Evolutionary conservation across 176 grass and related monocot genomes (phyloP), one percentile per base, ranked within the genome.

Genomic region (Pontederia crassipes): DNA sequence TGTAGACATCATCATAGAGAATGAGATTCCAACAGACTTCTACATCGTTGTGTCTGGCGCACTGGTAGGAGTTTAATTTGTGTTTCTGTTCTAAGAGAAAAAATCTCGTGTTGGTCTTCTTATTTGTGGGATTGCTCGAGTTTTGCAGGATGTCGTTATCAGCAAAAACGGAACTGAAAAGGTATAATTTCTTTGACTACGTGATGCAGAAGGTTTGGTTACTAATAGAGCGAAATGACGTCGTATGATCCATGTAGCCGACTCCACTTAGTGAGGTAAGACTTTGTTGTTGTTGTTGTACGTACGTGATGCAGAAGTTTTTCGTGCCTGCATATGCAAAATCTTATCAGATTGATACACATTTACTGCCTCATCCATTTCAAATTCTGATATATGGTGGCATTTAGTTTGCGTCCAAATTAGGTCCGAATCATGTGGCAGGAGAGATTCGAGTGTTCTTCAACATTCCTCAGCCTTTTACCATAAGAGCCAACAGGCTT

Each of bases 401-500:
- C 1, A 16, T 35, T 64, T 46, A 77, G 80, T 57, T 58, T 64
- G 28, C 79, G 16, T 61, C 14, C 54, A 80, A 15, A 48, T 15
- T 35, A 12, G 80, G 80, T 28, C 60, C 85, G 11, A 69, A 20
- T 12, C 73, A 78, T 64, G 66, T 88, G 85, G 73, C 66, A 9
- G 85, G 85, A 32, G 85, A 88, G 8, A 60, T 83, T 1, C 80
- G 77, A 10, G 85, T 83, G 28, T 63, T 88, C 29, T 17, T 88
- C 35, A 66, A 80, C 73, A 74, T 68, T 35, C 77, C 85, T 8
- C 85, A 83, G 56, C 85, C 85, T 0, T 83, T 88, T 57, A 80
- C 80, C 18, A 55, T 83, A 32, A 69, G 85, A 4, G 71, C 65
- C 77, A 74, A 58, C 57, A 63, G 32, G 13, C 66, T 88, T 52